phyloP scores from a whole-genome alignment of 1,139 yeast genomes.

The Pneumocystis murina region DNA sequence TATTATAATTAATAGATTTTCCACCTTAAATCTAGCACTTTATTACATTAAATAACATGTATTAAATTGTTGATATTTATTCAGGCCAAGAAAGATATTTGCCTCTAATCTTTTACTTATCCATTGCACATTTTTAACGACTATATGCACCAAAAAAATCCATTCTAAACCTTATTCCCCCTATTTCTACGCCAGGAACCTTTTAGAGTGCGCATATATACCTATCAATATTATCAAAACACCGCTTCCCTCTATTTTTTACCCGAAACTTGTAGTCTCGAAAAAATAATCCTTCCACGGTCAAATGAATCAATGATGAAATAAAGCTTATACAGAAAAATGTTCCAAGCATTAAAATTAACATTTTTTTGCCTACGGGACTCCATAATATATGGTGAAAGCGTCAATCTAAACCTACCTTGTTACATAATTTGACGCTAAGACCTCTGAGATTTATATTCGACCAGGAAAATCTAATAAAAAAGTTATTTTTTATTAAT shows the following conservation, averaged over 20 bases:
- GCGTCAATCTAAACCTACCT: not conserved
- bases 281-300: not conserved
- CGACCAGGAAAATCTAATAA: not conserved
- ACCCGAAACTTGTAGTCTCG: not conserved
- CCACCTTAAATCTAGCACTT: too few species aligned
- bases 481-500: not conserved
- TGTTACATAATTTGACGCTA: not conserved
- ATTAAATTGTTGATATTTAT: too few species aligned
- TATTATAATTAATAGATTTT: too few species aligned
- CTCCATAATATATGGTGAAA: not conserved
- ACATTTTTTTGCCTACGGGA: not conserved
- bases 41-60: too few species aligned
- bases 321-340: not conserved
- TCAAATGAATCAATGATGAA: not conserved
- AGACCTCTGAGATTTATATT: not conserved
- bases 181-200: too few species aligned
- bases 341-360: not conserved
- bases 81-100: too few species aligned
- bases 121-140: too few species aligned
- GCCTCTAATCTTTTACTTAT: too few species aligned
- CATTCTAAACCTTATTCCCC: too few species aligned
- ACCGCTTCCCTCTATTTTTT: not conserved
- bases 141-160: too few species aligned
- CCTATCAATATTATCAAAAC: not conserved
- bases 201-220: not conserved